A percentile compares a stretch with the other conserved stretches of the same genome.
phyloP scores from a whole-genome alignment of 345 rosid genomes.

The thale cress (Arabidopsis thaliana) region TAIR10.1 NC_003076.8:6328001-6328500 shows the following conservation, averaged over 20 bases:
- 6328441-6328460: background rate
- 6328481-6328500: background rate
- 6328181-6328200: conserved; percentile 19
- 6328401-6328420: conserved; percentile 31
- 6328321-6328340: conserved; percentile 14
- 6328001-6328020: conserved; percentile 74
- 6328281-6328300: conserved; percentile 18
- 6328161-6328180: conserved; percentile 15
- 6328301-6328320: conserved; percentile 19
- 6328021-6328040: conserved; percentile 94
- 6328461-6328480: conserved; percentile 28
- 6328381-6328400: background rate
- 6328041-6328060: conserved; percentile 90
- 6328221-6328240: conserved; percentile 27
- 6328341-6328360: conserved; percentile 21
- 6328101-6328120: conserved; percentile 24
- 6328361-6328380: conserved; percentile 11
- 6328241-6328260: conserved; percentile 14
- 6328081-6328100: conserved; percentile 39
- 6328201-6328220: conserved; percentile 20
- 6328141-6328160: conserved; percentile 8
- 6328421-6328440: conserved; percentile 19
- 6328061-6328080: conserved; percentile 56
- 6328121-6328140: conserved; percentile 20
- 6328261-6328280: background rate